Evolutionary conservation across 805 yeast genomes (phyloP).

Genomic region (Zygoascus ofunaensis): DNA sequence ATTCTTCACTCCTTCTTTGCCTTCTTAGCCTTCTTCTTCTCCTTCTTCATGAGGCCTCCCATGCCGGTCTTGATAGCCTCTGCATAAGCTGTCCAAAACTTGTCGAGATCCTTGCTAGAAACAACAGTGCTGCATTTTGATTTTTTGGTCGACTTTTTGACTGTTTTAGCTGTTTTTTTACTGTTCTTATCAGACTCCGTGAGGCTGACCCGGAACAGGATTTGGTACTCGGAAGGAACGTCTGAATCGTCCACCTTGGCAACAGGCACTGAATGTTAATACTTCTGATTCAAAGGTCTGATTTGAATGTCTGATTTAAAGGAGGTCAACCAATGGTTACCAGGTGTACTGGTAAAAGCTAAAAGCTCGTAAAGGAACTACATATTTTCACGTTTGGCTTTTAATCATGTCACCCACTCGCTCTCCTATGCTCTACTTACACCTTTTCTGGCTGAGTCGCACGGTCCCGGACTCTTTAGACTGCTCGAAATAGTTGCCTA

Average conservation of each 20-base stretch:
- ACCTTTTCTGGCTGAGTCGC: constrained; percentile 29
- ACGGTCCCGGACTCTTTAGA: constrained; percentile 28
- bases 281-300: too few relatives aligned
- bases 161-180: too few relatives aligned
- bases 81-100: constrained; percentile 71
- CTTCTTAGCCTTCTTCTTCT: constrained; percentile 60
- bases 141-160: constrained; percentile 45
- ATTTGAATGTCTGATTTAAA: too few relatives aligned
- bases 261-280: neutral
- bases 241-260: neutral
- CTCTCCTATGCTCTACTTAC: too few relatives aligned
- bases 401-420: too few relatives aligned
- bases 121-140: constrained; percentile 51
- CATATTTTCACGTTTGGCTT: too few relatives aligned
- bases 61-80: constrained; percentile 62
- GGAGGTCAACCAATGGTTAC: too few relatives aligned
- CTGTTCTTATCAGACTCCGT: constrained; percentile 46
- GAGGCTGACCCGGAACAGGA: constrained; percentile 60
- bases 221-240: constrained; percentile 43
- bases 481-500: constrained; percentile 21
- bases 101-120: constrained; percentile 47
- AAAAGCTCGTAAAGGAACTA: too few relatives aligned
- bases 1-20: constrained; percentile 22
- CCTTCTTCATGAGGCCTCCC: constrained; percentile 71
- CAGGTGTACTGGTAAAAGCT: too few relatives aligned